Evolutionary conservation across 2,329 filamentous ascomycete genomes (phyloP).

Genomic region (Ceratocystis smalleyi): DNA sequence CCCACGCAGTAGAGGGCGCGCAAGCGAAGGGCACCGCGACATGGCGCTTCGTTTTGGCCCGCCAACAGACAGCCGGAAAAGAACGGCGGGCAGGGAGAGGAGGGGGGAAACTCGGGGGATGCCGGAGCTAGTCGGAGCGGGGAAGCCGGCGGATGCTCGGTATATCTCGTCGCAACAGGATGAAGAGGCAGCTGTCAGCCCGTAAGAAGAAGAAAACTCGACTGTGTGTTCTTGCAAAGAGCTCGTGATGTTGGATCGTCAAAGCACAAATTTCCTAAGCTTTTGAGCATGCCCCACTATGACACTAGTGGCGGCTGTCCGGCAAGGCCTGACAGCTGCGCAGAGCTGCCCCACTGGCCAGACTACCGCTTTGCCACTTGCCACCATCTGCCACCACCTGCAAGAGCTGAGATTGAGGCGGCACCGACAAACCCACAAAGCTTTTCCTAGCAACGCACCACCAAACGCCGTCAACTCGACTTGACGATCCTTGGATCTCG

Average conservation of each 20-base stretch:
- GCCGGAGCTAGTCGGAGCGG: not conserved
- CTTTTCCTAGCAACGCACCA: not conserved
- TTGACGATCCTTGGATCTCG: not conserved
- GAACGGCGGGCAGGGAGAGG: not conserved
- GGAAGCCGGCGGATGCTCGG: not conserved
- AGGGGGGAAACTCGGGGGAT: not conserved
- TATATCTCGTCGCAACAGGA: not conserved
- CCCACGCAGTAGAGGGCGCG: slow-evolving; percentile 36
- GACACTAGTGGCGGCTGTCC: not conserved
- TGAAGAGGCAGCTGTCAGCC: not conserved
- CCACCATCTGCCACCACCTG: not conserved
- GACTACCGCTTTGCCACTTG: not conserved
- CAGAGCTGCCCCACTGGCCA: not conserved
- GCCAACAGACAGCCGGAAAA: not conserved
- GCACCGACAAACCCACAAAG: not conserved
- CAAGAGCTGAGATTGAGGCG: not conserved
- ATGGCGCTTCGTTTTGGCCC: slow-evolving; percentile 25
- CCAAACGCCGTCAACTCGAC: not conserved
- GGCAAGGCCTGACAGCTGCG: not conserved
- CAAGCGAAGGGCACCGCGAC: slow-evolving; percentile 45
- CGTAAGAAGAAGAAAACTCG: not conserved
- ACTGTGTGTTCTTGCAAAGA: not conserved
- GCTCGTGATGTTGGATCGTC: not conserved
- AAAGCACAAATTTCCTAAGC: slow-evolving; percentile 2
- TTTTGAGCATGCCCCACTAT: not conserved